Evolutionary conservation across 306 rosid species (phyloP).

Genomic region (Dryas drummondii): DNA sequence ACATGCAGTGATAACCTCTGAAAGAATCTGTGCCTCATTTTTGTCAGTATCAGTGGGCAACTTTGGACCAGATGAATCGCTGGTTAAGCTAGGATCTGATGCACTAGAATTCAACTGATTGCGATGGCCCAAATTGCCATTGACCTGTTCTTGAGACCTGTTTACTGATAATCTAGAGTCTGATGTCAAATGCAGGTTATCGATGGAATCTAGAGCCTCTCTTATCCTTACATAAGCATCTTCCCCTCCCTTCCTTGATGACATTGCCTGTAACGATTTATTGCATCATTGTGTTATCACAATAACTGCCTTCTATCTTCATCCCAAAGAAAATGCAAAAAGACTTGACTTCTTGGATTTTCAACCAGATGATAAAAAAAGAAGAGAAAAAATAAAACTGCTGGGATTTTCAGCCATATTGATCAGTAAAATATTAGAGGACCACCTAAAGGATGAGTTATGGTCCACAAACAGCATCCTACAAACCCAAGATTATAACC

Average conservation of each 20-base stretch:
- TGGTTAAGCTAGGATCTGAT: constrained; percentile 36
- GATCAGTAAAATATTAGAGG: neutral
- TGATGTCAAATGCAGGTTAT: constrained; percentile 44
- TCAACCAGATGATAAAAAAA: neutral
- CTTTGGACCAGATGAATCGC: constrained; percentile 47
- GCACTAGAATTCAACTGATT: constrained; percentile 36
- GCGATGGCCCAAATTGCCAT: constrained; percentile 43
- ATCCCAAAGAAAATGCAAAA: neutral
- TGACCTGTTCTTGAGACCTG: constrained; percentile 56
- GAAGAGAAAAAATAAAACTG: neutral
- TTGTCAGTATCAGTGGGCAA: constrained; percentile 41
- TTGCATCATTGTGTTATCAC: constrained; percentile 14
- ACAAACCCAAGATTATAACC: neutral
- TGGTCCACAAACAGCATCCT: neutral
- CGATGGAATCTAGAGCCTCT: constrained; percentile 66
- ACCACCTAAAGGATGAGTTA: neutral
- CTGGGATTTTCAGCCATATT: constrained; percentile 16
- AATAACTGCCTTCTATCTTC: neutral
- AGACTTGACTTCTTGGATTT: neutral
- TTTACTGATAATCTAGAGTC: constrained; percentile 39
- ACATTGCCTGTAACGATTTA: constrained; percentile 55
- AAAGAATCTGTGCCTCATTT: constrained; percentile 59
- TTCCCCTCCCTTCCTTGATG: constrained; percentile 72
- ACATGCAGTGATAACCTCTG: constrained; percentile 81
- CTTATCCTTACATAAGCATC: constrained; percentile 64